Evolutionary conservation across 148 eudicot species (phyloP), one percentile per base, ranked within the genome.

Genomic region (Beta vulgaris): DNA sequence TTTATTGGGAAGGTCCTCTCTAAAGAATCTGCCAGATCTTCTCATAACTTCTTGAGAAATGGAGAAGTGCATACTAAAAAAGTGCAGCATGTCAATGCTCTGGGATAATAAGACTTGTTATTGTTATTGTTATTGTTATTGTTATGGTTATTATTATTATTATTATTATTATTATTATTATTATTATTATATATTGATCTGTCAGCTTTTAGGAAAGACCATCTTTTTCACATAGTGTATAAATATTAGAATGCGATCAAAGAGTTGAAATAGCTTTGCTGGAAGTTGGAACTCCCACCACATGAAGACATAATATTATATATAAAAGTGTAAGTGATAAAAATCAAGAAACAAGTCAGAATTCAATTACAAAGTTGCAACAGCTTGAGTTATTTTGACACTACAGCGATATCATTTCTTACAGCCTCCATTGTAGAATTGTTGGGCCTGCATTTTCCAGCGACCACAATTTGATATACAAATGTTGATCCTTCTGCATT

Each of bases 401-500:
- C 53, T 21, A 48, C n/a, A 14, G 53, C 15, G 25, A 51, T 51
- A 51, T 25, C 23, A 21, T 21, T n/a, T 51, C 7, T 6, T 2
- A 51, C n/a, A 25, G 57, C 57, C 46, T 37, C 68, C 25, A 35
- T 64, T 43, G 28, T 37, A n/a, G 29, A 64, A 26, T 1, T 37
- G 26, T 19, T 64, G 23, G 15, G 23, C 39, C 62, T 71, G 9
- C 35, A 54, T 54, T 53, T 35, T 39, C 74, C 61, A 57, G 75
- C 48, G 54, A n/a, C 29, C 46, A 49, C 9, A 10, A 35, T 70
- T 37, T 2, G 21, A 18, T n/a, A 26, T 12, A 13, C 15, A 32
- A 16, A 18, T 34, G 34, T 16, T 14, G 16, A 15, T 16, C 1
- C 23, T 61, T 61, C 39, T 18, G 23, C 12, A 61, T 32, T 31